phyloP scores from a whole-genome alignment of 1,139 yeast genomes.

The Nadsonia starkeyi-henricii region DNA sequence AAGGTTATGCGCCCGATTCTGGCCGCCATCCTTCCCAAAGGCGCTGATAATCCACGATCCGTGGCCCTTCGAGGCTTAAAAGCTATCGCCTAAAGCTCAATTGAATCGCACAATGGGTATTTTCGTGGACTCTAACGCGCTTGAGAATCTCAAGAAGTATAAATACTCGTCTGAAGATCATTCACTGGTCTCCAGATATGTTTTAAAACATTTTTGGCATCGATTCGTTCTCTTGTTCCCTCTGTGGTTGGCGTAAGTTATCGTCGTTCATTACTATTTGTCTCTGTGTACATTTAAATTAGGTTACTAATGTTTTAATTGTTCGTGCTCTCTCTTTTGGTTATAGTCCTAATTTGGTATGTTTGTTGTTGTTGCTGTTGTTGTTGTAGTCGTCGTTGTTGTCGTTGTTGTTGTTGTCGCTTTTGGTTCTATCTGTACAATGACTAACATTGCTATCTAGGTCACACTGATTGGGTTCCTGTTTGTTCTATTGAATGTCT shows the following conservation, averaged over 20 bases:
- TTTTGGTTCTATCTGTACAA: too few species aligned
- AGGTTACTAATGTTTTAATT: too few species aligned
- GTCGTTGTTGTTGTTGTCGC: neutral
- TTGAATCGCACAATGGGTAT: neutral
- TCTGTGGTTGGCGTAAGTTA: slow-evolving; percentile 53
- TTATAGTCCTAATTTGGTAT: neutral
- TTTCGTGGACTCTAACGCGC: neutral
- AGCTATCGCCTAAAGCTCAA: too few species aligned
- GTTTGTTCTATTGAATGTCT: slow-evolving; percentile 52
- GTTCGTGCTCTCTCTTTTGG: neutral
- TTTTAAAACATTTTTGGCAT: slow-evolving; percentile 63
- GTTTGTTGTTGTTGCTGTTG: neutral
- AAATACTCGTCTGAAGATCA: slow-evolving; percentile 64
- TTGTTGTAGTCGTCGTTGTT: neutral
- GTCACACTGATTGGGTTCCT: slow-evolving; percentile 68
- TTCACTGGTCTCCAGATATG: slow-evolving; percentile 58
- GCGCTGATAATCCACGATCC: too few species aligned
- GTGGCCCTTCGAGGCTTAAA: too few species aligned
- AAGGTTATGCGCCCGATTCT: too few species aligned
- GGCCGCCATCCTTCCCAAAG: too few species aligned
- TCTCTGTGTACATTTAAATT: too few species aligned
- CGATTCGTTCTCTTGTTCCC: slow-evolving; percentile 67
- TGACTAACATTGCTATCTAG: slow-evolving; percentile 40
- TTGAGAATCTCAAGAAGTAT: slow-evolving; percentile 1
- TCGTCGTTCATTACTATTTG: too few species aligned